Evolutionary conservation across 164 flowering plant genomes (phyloP).

Genomic region (Saururus chinensis): DNA sequence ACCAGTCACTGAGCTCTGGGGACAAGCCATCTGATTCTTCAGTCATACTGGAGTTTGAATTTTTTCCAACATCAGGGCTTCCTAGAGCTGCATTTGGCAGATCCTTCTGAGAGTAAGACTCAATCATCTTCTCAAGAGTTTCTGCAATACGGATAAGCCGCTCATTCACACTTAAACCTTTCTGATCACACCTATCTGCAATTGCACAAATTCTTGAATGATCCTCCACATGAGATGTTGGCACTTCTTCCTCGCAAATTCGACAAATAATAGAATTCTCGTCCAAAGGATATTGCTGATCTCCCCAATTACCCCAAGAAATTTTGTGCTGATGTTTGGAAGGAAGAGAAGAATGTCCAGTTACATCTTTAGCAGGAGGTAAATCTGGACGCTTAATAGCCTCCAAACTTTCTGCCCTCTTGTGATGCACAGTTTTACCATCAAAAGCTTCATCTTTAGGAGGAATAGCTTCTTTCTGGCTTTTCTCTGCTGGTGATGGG

Average conservation of each 20-base stretch:
- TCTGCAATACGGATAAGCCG: conserved; percentile 78
- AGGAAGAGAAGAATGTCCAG: conserved; percentile 29
- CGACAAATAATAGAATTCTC: conserved; percentile 82
- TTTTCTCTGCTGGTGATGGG: conserved; percentile 61
- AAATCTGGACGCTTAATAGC: conserved; percentile 39
- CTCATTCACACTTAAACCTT: conserved; percentile 84
- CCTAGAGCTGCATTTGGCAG: conserved; percentile 39
- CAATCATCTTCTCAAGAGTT: conserved; percentile 87
- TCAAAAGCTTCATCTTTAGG: conserved; percentile 31
- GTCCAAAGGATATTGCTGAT: conserved; percentile 54
- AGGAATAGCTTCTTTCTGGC: conserved; percentile 31
- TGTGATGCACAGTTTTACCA: conserved; percentile 13
- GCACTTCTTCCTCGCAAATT: conserved; percentile 97
- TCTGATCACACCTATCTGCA: conserved; percentile 96
- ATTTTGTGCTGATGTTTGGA: conserved; percentile 71
- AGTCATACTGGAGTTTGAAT: conserved; percentile 82
- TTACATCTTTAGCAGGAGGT: conserved; percentile 45
- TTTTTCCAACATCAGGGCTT: conserved; percentile 81
- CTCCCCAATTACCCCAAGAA: conserved; percentile 98
- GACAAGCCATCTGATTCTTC: conserved; percentile 86
- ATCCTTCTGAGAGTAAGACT: conserved; percentile 66
- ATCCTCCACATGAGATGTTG: conserved; percentile 82
- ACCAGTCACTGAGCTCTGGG: conserved; percentile 92
- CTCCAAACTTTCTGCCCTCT: conserved; percentile 29
- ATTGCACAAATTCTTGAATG: conserved; percentile 93